Evolutionary conservation across 257 asterid genomes (phyloP).

Genomic region (Anisodus acutangulus): DNA sequence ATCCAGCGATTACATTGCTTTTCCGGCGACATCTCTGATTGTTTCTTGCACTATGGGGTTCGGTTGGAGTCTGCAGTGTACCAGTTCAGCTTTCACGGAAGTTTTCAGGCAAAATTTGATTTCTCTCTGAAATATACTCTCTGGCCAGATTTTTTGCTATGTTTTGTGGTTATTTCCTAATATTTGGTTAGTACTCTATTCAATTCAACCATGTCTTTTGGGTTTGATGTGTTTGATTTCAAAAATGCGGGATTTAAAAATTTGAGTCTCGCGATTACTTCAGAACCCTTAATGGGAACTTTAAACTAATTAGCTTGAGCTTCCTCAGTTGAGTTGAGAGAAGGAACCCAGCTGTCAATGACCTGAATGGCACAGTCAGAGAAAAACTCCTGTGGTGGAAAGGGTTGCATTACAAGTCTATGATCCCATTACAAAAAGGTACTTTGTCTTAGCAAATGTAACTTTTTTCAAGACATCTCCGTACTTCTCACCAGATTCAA

Average conservation of each 20-base stretch:
- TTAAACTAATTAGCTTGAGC: background rate
- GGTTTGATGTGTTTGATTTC: background rate
- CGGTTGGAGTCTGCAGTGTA: background rate
- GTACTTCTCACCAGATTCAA: background rate
- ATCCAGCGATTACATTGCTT: background rate
- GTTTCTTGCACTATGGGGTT: slow-evolving; percentile 19
- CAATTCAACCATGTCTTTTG: background rate
- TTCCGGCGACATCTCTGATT: background rate
- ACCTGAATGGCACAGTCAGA: too few species aligned
- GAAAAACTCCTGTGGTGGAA: background rate
- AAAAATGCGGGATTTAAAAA: background rate
- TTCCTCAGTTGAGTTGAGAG: background rate
- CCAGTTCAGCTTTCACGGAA: background rate
- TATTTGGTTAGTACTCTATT: background rate
- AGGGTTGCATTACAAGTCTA: background rate
- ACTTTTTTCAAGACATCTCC: background rate
- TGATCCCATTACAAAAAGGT: background rate
- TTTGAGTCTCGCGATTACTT: background rate
- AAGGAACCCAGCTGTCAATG: too few species aligned
- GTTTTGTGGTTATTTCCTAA: background rate
- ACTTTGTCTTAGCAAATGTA: slow-evolving; percentile 11
- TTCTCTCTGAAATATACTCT: slow-evolving; percentile 13
- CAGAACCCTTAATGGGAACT: background rate
- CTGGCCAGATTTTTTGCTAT: background rate
- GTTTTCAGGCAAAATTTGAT: background rate